A percentile compares a stretch with the other conserved stretches of the same genome.
phyloP scores from a whole-genome alignment of 2,329 filamentous ascomycete genomes.

The Verticillium albo-atrum region DNA sequence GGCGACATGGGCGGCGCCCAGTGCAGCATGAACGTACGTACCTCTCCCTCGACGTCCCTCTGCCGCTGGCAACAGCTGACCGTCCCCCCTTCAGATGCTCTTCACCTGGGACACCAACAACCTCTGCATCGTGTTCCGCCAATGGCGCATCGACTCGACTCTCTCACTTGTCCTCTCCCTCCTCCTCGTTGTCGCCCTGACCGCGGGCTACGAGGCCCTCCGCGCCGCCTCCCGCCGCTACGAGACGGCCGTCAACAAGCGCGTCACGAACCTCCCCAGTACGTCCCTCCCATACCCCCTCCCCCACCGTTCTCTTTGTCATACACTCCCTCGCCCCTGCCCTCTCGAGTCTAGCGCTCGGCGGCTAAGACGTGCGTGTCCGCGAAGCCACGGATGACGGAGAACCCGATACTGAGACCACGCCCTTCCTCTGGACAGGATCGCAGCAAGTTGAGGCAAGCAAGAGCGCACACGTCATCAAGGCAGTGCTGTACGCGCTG shows the following conservation, averaged over 20 bases:
- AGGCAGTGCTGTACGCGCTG: constrained; percentile 79
- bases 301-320: constrained; percentile 1
- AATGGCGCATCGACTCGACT: constrained; percentile 80
- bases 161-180: constrained; percentile 77
- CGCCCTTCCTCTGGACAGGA: constrained; percentile 66
- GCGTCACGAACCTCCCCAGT: constrained; percentile 48
- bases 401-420: constrained; percentile 55
- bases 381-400: constrained; percentile 8
- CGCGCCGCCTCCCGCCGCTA: constrained; percentile 74
- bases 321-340: constrained; percentile 9
- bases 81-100: constrained; percentile 66
- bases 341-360: constrained; percentile 2
- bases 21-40: constrained; percentile 87
- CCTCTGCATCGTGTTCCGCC: constrained; percentile 91
- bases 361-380: background rate
- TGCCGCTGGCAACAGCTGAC: background rate
- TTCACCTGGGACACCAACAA: constrained; percentile 94
- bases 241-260: constrained; percentile 53
- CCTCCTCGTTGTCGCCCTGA: constrained; percentile 73
- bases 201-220: constrained; percentile 89
- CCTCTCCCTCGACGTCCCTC: background rate
- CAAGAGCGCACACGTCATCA: constrained; percentile 69
- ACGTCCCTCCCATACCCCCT: constrained; percentile 26
- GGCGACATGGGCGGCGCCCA: constrained; percentile 58
- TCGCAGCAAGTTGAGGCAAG: constrained; percentile 59